phyloP scores from a whole-genome alignment of 805 yeast genomes.

The Candida oleophila region DNA sequence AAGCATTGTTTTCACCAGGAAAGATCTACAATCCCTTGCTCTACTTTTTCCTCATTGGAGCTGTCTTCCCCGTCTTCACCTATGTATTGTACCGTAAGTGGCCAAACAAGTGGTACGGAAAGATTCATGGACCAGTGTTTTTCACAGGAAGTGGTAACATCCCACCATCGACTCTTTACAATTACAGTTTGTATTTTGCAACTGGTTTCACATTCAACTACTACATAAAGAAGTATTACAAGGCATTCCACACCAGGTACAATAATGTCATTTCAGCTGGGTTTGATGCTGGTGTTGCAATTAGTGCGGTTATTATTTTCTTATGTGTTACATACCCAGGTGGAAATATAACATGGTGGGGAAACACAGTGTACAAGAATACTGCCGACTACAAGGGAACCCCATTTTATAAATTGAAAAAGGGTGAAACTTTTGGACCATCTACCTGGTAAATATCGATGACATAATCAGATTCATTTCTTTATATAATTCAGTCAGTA shows the following conservation, averaged over 20 bases:
- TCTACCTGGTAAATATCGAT: slow-evolving; percentile 48
- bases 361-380: slow-evolving; percentile 44
- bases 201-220: slow-evolving; percentile 30
- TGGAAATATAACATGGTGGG: slow-evolving; percentile 57
- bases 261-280: slow-evolving; percentile 44
- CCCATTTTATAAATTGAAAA: slow-evolving; percentile 29
- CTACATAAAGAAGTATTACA: slow-evolving; percentile 37
- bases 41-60: slow-evolving; percentile 40
- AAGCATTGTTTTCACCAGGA: slow-evolving; percentile 17
- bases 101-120: slow-evolving; percentile 32
- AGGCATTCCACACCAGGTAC: slow-evolving; percentile 45
- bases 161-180: slow-evolving; percentile 75
- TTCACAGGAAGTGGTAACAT: slow-evolving; percentile 51
- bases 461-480: too few relatives aligned
- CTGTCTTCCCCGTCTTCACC: slow-evolving; percentile 31
- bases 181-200: slow-evolving; percentile 53
- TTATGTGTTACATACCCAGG: slow-evolving; percentile 23
- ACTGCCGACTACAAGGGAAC: slow-evolving; percentile 38
- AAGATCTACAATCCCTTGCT: slow-evolving; percentile 27
- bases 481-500: too few relatives aligned
- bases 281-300: slow-evolving; percentile 44
- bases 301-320: slow-evolving; percentile 37
- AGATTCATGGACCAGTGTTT: slow-evolving; percentile 39
- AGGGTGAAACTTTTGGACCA: slow-evolving; percentile 50
- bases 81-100: slow-evolving; percentile 40